phyloP scores from a whole-genome alignment of 148 eudicot genomes.

The Rhododendron griersonianum region DNA sequence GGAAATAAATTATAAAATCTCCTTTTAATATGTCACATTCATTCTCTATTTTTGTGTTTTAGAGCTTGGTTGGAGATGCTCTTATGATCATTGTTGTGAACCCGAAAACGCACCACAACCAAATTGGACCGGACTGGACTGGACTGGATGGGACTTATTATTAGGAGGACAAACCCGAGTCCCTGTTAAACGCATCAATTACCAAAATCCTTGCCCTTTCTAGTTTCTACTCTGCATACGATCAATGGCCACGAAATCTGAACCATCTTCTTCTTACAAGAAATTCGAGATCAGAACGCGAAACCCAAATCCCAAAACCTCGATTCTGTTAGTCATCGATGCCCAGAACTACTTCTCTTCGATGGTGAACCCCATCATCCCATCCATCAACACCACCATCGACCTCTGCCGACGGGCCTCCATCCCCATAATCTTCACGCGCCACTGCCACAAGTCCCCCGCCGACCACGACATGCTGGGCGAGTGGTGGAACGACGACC shows the following conservation, averaged over 20 bases:
- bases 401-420: conserved; percentile 52
- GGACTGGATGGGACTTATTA: too few relatives aligned
- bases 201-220: not conserved
- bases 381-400: conserved; percentile 56
- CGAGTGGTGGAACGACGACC: conserved; percentile 76
- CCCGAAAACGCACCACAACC: too few relatives aligned
- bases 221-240: not conserved
- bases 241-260: conserved; percentile 8
- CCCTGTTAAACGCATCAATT: not conserved
- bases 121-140: too few relatives aligned
- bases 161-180: too few relatives aligned
- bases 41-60: too few relatives aligned
- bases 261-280: conserved; percentile 20
- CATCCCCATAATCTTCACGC: conserved; percentile 65
- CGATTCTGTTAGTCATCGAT: conserved; percentile 71
- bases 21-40: too few relatives aligned
- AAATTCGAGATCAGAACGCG: conserved; percentile 48
- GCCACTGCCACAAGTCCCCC: conserved; percentile 74
- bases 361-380: conserved; percentile 55
- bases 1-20: too few relatives aligned
- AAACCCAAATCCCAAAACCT: conserved; percentile 53
- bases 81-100: too few relatives aligned
- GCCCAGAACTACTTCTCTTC: conserved; percentile 73
- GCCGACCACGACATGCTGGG: conserved; percentile 47
- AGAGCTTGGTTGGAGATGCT: too few relatives aligned